phyloP scores from a whole-genome alignment of 768 basidiomycete species.

The Daedaleopsis sinensis region DNA sequence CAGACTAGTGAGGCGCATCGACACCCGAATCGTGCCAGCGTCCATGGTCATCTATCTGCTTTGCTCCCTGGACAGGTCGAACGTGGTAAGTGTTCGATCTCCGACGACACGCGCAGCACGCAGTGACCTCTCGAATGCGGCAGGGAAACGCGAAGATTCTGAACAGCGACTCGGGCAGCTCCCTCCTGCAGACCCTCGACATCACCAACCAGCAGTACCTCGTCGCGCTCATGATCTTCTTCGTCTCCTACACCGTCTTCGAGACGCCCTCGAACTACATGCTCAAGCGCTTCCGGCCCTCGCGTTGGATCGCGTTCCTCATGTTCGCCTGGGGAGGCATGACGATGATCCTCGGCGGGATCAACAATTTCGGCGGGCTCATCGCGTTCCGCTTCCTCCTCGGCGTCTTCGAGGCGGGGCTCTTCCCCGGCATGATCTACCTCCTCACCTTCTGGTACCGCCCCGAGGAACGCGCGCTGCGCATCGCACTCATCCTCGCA shows the following conservation, averaged over 20 bases:
- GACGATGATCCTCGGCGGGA: constrained; percentile 40
- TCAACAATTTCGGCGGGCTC: constrained; percentile 41
- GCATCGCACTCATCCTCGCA: constrained; percentile 35
- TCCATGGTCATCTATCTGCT: constrained; percentile 41
- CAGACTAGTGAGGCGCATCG: not conserved
- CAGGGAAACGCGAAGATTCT: constrained; percentile 38
- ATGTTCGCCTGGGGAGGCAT: constrained; percentile 44
- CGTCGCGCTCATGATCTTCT: constrained; percentile 42
- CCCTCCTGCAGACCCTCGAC: constrained; percentile 32
- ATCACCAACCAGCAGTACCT: constrained; percentile 37
- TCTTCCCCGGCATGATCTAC: constrained; percentile 46
- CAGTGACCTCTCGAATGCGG: no score
- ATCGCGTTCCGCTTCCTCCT: constrained; percentile 41
- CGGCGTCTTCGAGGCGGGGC: constrained; percentile 45
- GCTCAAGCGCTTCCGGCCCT: constrained; percentile 40
- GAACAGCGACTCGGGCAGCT: constrained; percentile 35
- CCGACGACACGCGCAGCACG: no score
- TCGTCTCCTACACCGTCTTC: constrained; percentile 44
- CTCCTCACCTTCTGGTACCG: constrained; percentile 50
- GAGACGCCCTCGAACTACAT: constrained; percentile 45
- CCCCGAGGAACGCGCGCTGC: constrained; percentile 32
- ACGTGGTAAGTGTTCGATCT: constrained; percentile 12
- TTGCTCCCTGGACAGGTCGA: constrained; percentile 26
- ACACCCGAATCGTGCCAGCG: constrained; percentile 24
- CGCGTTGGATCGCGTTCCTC: constrained; percentile 42